Evolutionary conservation across 768 basidiomycete genomes (phyloP).

Genomic region (Coprinopsis strossmayeri): DNA sequence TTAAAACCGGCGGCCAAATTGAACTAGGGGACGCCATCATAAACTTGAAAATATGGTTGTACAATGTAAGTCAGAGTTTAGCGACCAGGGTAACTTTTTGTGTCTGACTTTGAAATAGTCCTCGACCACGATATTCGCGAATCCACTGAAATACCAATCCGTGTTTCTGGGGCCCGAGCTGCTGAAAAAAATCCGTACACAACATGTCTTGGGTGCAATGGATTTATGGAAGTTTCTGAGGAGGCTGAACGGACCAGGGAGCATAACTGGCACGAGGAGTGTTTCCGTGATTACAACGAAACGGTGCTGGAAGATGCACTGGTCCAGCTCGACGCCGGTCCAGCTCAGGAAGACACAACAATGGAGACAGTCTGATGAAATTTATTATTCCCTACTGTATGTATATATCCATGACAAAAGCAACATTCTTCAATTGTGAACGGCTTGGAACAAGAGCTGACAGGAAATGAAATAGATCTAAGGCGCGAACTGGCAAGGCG

Average conservation of each 20-base stretch:
- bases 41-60: background rate
- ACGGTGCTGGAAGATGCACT: background rate
- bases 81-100: no score
- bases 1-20: no score
- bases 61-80: background rate
- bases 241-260: background rate
- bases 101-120: no score
- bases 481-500: background rate
- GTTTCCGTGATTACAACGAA: conserved; percentile 1
- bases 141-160: conserved; percentile 5
- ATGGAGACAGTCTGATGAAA: no score
- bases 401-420: no score
- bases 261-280: conserved; percentile 9
- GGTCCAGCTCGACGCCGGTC: no score
- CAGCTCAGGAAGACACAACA: no score
- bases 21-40: background rate
- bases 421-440: no score
- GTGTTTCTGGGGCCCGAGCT: conserved; percentile 6
- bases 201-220: conserved; percentile 10
- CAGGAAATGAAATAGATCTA: no score
- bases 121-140: conserved; percentile 2
- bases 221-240: conserved; percentile 6
- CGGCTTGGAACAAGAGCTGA: no score
- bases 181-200: conserved; percentile 6
- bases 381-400: no score